Evolutionary conservation across 1,139 yeast species (phyloP).

Genomic region (Debaryomycetaceae sp.): DNA sequence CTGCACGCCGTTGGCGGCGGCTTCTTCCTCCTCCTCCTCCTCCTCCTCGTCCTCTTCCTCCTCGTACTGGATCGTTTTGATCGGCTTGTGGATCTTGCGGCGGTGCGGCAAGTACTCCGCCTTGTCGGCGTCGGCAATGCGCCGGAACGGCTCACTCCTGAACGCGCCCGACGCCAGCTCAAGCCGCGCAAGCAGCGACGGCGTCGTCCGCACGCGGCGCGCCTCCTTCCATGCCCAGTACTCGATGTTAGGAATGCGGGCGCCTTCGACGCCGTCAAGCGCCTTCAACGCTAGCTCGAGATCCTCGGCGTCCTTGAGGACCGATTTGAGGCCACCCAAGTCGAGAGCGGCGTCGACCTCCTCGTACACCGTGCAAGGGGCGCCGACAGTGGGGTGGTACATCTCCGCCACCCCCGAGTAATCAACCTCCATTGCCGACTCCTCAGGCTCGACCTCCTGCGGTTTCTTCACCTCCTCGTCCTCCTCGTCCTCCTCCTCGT

Average conservation of each 20-base stretch:
- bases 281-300: conserved; percentile 46
- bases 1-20: conserved; percentile 23
- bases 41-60: conserved; percentile 37
- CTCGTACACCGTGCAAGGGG: conserved; percentile 50
- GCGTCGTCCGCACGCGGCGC: conserved; percentile 22
- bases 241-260: conserved; percentile 38
- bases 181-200: conserved; percentile 28
- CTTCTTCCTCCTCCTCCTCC: background rate
- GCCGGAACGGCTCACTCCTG: conserved; percentile 69
- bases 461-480: conserved; percentile 7
- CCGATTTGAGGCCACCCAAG: conserved; percentile 46
- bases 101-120: conserved; percentile 76
- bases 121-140: conserved; percentile 71
- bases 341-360: conserved; percentile 36
- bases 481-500: conserved; percentile 10
- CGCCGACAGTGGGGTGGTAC: conserved; percentile 41
- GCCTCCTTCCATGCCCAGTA: conserved; percentile 70
- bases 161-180: conserved; percentile 58
- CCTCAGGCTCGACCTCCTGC: conserved; percentile 7
- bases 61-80: conserved; percentile 55
- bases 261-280: conserved; percentile 25
- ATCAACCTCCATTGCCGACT: conserved; percentile 11
- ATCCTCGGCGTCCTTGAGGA: conserved; percentile 76
- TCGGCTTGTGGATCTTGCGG: conserved; percentile 50
- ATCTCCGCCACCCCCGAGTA: conserved; percentile 28